Evolutionary conservation across 2,329 filamentous ascomycete genomes (phyloP).

Genomic region (Berkeleyomyces rouxiae): DNA sequence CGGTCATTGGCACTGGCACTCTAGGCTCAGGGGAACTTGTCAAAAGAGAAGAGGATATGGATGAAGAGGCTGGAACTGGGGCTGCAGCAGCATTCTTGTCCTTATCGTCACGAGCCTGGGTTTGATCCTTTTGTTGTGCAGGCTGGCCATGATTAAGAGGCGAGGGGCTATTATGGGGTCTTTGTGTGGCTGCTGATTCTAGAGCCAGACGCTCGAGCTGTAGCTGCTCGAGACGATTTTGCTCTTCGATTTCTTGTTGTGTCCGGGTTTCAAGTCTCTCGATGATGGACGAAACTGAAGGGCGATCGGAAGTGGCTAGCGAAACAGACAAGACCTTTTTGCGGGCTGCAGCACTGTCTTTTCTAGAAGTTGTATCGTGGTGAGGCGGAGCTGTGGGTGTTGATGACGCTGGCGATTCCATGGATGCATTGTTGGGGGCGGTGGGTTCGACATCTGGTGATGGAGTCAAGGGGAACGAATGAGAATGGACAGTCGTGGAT

Average conservation of each 20-base stretch:
- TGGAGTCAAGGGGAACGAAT: slow-evolving; percentile 10
- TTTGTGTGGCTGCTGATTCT: background rate
- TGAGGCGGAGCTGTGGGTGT: background rate
- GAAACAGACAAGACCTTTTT: slow-evolving; percentile 11
- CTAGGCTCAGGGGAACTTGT: slow-evolving; percentile 2
- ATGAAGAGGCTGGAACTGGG: background rate
- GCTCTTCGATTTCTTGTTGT: slow-evolving; percentile 12
- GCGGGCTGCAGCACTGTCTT: background rate
- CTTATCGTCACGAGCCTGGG: background rate
- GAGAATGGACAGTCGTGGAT: background rate
- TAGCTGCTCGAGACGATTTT: slow-evolving; percentile 4
- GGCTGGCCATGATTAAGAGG: background rate
- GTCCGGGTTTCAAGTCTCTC: slow-evolving; percentile 9
- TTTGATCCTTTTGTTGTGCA: background rate
- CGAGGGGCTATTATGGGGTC: background rate
- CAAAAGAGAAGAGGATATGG: background rate
- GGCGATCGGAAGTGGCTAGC: slow-evolving; percentile 7
- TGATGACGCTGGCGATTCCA: background rate
- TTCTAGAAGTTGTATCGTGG: background rate
- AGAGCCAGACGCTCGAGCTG: slow-evolving; percentile 3
- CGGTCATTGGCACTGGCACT: background rate
- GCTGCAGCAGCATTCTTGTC: background rate
- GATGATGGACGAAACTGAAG: slow-evolving; percentile 7
- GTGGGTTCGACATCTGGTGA: slow-evolving; percentile 5
- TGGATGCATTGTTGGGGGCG: background rate